Percentiles rank a stretch among this genome's conserved stretches.
These are phyloP conservation scores for Backusella circina DNA, from an alignment of 192 early-diverging fungal genomes.

Conservation along the genomic window DNA sequence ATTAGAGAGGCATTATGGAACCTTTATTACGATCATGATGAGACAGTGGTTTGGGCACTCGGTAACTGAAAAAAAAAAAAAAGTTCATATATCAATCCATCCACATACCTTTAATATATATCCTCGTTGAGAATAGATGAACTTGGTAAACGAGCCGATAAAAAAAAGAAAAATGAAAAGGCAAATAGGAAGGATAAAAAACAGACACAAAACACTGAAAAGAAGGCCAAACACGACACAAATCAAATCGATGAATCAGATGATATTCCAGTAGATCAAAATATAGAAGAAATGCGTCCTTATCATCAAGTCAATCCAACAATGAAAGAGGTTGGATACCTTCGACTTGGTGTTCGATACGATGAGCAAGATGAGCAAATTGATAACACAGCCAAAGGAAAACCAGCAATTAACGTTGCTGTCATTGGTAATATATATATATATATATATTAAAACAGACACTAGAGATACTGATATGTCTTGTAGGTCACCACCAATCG, in stretches of 20 bases:
- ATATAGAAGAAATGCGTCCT: not conserved
- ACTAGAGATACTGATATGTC: not conserved
- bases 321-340: not conserved
- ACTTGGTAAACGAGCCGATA: slow-evolving; percentile 1
- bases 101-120: not conserved
- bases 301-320: not conserved
- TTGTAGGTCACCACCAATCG: slow-evolving; percentile 85
- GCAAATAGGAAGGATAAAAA: slow-evolving; percentile 2
- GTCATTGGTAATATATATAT: slow-evolving; percentile 55
- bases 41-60: slow-evolving; percentile 63
- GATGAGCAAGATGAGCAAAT: slow-evolving; percentile 67
- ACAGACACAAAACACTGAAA: not conserved
- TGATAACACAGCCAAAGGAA: slow-evolving; percentile 58
- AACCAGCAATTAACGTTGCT: slow-evolving; percentile 76
- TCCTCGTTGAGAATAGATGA: not conserved
- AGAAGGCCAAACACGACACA: not conserved
- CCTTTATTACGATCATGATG: slow-evolving; percentile 68
- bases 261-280: not conserved
- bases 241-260: not conserved
- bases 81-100: not conserved
- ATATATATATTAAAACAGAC: too few species aligned
- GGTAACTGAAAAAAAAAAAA: slow-evolving; percentile 55
- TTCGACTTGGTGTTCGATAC: not conserved
- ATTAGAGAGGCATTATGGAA: slow-evolving; percentile 72
- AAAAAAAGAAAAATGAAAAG: slow-evolving; percentile 8